Evolutionary conservation across 2,329 filamentous ascomycete genomes (phyloP).

Genomic region (Nigrospora sphaerica): DNA sequence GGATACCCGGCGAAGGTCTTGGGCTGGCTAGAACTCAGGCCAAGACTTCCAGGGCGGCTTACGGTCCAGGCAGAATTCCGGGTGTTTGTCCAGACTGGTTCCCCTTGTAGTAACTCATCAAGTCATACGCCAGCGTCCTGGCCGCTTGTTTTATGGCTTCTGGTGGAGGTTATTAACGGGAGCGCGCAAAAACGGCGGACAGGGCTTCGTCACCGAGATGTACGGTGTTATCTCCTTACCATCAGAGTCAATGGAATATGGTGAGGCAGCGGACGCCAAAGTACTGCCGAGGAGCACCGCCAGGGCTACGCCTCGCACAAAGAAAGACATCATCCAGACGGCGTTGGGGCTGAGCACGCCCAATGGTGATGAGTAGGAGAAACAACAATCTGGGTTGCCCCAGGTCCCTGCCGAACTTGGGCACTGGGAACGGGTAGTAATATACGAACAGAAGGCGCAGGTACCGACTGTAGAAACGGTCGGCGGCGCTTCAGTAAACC

Average conservation of each 20-base stretch:
- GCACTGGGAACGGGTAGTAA: too few relatives aligned
- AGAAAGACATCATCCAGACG: conserved; percentile 1
- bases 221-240: conserved; percentile 1
- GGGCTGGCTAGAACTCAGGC: too few relatives aligned
- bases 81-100: conserved; percentile 23
- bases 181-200: neutral
- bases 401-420: too few relatives aligned
- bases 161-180: conserved; percentile 10
- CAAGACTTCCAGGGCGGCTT: too few relatives aligned
- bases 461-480: too few relatives aligned
- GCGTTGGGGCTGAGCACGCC: neutral
- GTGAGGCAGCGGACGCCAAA: conserved; percentile 2
- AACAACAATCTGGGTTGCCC: too few relatives aligned
- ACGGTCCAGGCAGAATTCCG: conserved; percentile 22
- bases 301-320: conserved; percentile 2
- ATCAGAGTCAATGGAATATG: conserved; percentile 5
- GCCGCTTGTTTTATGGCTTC: conserved; percentile 44
- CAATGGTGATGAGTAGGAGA: too few relatives aligned
- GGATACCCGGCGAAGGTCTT: too few relatives aligned
- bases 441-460: too few relatives aligned
- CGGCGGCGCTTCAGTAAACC: too few relatives aligned
- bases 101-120: conserved; percentile 24
- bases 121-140: conserved; percentile 19
- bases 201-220: neutral
- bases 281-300: conserved; percentile 3